These are phyloP conservation scores for Phytophthora hibernalis DNA, from an alignment of 352 stramenopile genomes.

Conservation along the genomic window DNA sequence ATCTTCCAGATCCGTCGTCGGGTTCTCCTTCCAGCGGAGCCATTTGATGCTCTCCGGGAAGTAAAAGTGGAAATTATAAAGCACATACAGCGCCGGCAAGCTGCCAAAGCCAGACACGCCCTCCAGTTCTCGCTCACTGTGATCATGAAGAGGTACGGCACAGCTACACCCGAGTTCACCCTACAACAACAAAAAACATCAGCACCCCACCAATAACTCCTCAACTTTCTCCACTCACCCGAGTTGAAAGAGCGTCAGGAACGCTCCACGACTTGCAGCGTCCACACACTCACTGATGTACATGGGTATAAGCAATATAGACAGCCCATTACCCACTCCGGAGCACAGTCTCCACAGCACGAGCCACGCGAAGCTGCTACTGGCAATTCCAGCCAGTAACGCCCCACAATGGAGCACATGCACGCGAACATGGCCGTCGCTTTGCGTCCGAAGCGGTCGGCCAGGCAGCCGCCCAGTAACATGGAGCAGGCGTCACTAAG, in stretches of 20 bases:
- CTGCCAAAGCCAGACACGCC: conserved; percentile 73
- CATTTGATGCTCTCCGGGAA: conserved; percentile 86
- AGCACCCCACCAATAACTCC: not conserved
- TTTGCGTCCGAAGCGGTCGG: conserved; percentile 79
- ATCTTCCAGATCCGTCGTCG: conserved; percentile 56
- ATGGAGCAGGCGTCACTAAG: conserved; percentile 85
- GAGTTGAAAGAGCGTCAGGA: conserved; percentile 84
- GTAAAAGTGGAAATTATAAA: conserved; percentile 77
- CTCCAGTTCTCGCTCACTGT: conserved; percentile 79
- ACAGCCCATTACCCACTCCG: conserved; percentile 84
- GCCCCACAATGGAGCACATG: conserved; percentile 69
- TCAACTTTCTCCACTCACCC: conserved; percentile 50
- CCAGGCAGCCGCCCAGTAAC: conserved; percentile 73
- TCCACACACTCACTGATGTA: conserved; percentile 89
- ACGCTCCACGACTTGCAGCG: conserved; percentile 61
- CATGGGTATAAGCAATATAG: conserved; percentile 88
- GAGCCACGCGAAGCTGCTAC: conserved; percentile 64
- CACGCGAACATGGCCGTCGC: conserved; percentile 78
- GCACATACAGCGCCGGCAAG: conserved; percentile 76
- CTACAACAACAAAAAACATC: conserved; percentile 30
- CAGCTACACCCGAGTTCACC: conserved; percentile 74
- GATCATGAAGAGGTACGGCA: conserved; percentile 88
- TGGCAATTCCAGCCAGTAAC: conserved; percentile 60
- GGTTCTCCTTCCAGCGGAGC: conserved; percentile 74
- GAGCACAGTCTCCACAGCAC: conserved; percentile 76